Conservation (phyloP, 2,329 filamentous ascomycete species). For the Madurella mycetomatis region DNA sequence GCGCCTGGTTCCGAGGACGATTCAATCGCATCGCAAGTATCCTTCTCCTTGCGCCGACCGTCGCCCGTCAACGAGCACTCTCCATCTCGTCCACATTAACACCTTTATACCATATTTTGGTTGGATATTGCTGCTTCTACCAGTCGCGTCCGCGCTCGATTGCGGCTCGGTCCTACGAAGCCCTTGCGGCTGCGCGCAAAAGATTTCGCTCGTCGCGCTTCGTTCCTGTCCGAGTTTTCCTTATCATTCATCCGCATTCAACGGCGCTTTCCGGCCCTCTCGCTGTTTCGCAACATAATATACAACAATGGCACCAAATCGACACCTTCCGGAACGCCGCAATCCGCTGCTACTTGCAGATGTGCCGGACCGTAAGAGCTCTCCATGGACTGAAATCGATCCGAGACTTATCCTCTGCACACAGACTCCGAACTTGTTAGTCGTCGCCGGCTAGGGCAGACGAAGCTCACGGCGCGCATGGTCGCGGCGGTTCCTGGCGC, state of each 20-base stretch:
- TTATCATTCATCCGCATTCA: conserved; percentile 1
- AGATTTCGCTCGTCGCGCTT: conserved; percentile 21
- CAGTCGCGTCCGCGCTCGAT: conserved; percentile 1
- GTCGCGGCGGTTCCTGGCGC: conserved; percentile 65
- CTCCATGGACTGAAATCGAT: not conserved
- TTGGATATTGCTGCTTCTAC: not conserved
- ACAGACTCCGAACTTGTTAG: conserved; percentile 70
- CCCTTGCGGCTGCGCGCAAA: conserved; percentile 20
- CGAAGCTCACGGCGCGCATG: conserved; percentile 79
- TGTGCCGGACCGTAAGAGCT: conserved; percentile 55
- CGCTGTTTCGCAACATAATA: not conserved
- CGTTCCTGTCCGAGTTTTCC: not conserved
- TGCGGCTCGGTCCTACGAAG: conserved; percentile 5
- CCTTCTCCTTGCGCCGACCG: not conserved
- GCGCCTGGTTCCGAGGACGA: conserved; percentile 15
- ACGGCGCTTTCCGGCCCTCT: not conserved
- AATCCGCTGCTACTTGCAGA: conserved; percentile 65
- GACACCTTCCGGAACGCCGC: conserved; percentile 55
- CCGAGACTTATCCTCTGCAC: conserved; percentile 12
- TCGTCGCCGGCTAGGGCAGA: conserved; percentile 86
- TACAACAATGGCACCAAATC: conserved; percentile 18
- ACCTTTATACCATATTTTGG: not conserved
- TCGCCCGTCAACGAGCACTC: not conserved
- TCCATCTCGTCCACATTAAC: not conserved
- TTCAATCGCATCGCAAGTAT: conserved; percentile 20